phyloP scores from a whole-genome alignment of 305 asterid genomes.

The Ilex paraguariensis region DNA sequence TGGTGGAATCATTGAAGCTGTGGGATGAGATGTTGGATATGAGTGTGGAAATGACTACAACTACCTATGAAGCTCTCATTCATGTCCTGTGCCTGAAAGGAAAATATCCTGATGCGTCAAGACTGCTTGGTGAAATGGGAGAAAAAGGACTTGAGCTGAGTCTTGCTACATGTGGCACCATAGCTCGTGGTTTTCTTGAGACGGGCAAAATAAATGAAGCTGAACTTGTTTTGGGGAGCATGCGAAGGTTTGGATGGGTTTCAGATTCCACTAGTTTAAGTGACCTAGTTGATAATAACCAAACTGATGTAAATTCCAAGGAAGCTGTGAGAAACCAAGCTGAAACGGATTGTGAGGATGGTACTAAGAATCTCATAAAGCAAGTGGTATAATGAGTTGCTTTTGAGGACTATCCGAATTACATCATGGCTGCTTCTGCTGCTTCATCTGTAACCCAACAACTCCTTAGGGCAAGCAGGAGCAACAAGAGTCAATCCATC shows the following conservation, averaged over 20 bases:
- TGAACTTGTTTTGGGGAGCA: background rate
- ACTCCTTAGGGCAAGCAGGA: too few relatives aligned
- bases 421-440: too few relatives aligned
- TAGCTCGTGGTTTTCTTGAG: background rate
- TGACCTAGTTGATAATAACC: background rate
- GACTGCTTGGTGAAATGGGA: background rate
- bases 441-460: too few relatives aligned
- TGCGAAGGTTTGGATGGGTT: background rate
- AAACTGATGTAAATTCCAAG: background rate
- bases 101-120: background rate
- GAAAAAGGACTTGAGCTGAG: background rate
- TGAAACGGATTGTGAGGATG: too few relatives aligned
- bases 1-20: slow-evolving; percentile 7
- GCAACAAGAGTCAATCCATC: too few relatives aligned
- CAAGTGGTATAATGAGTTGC: too few relatives aligned
- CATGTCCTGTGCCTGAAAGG: background rate
- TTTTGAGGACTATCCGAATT: too few relatives aligned
- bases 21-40: slow-evolving; percentile 1
- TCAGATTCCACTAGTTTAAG: background rate
- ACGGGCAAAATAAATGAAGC: background rate
- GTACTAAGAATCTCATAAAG: too few relatives aligned
- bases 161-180: background rate
- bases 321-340: background rate
- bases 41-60: background rate
- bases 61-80: background rate